Base-by-base conservation (phyloP, 331 rosid species). In the Pyrus hybrid region DNA sequence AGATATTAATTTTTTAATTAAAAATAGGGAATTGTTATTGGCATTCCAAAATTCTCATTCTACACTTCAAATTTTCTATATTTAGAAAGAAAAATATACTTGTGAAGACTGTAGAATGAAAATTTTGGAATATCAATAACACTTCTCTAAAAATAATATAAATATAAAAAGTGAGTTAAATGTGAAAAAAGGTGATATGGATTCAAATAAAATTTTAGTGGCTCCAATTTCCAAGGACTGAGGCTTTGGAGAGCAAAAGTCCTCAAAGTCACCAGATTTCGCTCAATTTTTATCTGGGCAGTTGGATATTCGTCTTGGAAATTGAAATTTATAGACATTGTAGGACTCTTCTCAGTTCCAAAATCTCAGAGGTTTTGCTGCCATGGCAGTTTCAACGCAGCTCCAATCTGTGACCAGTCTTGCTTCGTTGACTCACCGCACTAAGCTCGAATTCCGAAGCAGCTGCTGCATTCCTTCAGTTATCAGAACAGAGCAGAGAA, bases 311-410 rank as follows among this genome's bases (percentile, higher is more conserved):
- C 61, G 25, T 20, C 61, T 20, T 54, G 11, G 61, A 20, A 20
- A 54, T 54, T 54, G 64, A 60, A 21, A 22, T 22, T 23, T 41
- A 41, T 41, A 11, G 18, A 12, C 64, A 60, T 25, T 60, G 23
- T 60, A 12, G 8, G 64, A 26, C 13, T 11, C 25, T 21, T 21
- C 13, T 54, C 11, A 58, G 47, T 17, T 30, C 8, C 45, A 8
- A n/a, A 21, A 37, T 7, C 4, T 16, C 8, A 0, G 66, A 21
- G 35, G 49, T 32, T 62, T 21, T n/a, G 9, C 56, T 22, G 11
- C 57, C 11, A 80, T 80, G 83, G 80, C 72, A 18, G n/a, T 68
- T 16, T 80, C 71, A 11, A 13, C 62, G 8, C 76, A 47, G 32
- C 68, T 58, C 17, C 83, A 71, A 29, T 68, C n/a, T 60, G 68